phyloP scores from a whole-genome alignment of 2,329 filamentous ascomycete genomes.

The Aureobasidium sp. region DNA sequence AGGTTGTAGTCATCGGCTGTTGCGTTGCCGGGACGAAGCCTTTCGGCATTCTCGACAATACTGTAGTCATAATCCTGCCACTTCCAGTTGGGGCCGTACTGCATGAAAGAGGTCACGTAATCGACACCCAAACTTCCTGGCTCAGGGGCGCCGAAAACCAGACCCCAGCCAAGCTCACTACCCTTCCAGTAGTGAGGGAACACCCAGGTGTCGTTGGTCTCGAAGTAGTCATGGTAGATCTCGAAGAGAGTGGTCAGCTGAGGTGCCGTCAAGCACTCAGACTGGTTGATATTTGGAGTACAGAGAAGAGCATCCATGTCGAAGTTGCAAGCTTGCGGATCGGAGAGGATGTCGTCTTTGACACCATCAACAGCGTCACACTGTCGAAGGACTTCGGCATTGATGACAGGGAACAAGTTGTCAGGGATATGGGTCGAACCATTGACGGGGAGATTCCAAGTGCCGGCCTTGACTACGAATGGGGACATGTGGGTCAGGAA shows the following conservation, averaged over 20 bases:
- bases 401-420: constrained; percentile 35
- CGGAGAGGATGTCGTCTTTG: constrained; percentile 42
- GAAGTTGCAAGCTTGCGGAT: constrained; percentile 38
- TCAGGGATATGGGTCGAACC: constrained; percentile 36
- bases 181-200: constrained; percentile 32
- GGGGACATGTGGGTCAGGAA: constrained; percentile 40
- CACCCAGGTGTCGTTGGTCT: constrained; percentile 32
- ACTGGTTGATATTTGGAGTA: constrained; percentile 16
- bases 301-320: constrained; percentile 36
- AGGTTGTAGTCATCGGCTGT: constrained; percentile 42
- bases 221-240: constrained; percentile 34
- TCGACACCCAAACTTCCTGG: constrained; percentile 29
- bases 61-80: constrained; percentile 31
- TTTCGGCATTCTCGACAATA: constrained; percentile 31
- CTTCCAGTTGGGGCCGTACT: constrained; percentile 29
- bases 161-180: constrained; percentile 28
- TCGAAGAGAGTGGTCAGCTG: constrained; percentile 36
- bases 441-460: constrained; percentile 39
- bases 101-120: constrained; percentile 35
- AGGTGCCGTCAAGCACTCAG: constrained; percentile 33
- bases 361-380: constrained; percentile 44
- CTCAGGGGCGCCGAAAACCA: constrained; percentile 27
- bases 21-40: constrained; percentile 38
- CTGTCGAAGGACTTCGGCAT: constrained; percentile 36
- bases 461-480: constrained; percentile 36